Evolutionary conservation across 495 filamentous ascomycete genomes (phyloP).

Genomic region (Filosporella fistucella): DNA sequence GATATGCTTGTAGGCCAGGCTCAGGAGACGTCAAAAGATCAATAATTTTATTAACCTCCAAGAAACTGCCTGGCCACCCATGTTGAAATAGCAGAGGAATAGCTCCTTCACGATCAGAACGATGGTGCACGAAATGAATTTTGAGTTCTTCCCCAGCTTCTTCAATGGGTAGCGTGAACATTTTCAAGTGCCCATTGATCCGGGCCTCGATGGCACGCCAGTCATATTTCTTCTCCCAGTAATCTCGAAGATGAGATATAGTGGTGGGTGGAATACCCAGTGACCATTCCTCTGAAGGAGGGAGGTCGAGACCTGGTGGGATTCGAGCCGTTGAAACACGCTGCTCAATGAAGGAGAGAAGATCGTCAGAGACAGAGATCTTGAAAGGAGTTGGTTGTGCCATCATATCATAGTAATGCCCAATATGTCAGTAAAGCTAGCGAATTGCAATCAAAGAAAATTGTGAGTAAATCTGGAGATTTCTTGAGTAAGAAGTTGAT

Average conservation of each 20-base stretch:
- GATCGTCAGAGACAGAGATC: constrained; percentile 34
- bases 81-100: constrained; percentile 57
- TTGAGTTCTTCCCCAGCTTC: constrained; percentile 41
- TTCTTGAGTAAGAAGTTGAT: no score
- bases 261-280: constrained; percentile 8
- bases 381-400: constrained; percentile 30
- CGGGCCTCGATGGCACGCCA: constrained; percentile 46
- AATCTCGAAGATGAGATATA: constrained; percentile 14
- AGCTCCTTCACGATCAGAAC: constrained; percentile 38
- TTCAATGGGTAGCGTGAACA: constrained; percentile 42
- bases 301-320: constrained; percentile 20
- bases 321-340: constrained; percentile 37
- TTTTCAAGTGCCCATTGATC: constrained; percentile 54
- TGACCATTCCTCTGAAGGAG: constrained; percentile 12
- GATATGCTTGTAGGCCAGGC: constrained; percentile 45
- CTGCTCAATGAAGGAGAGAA: constrained; percentile 33
- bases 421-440: not conserved
- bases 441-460: not conserved
- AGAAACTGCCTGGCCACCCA: constrained; percentile 65
- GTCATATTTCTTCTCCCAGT: constrained; percentile 41
- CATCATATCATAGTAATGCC: constrained; percentile 11
- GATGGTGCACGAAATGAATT: constrained; percentile 52
- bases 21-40: constrained; percentile 43
- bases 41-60: constrained; percentile 63
- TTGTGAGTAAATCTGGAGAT: no score